phyloP scores from a whole-genome alignment of 768 basidiomycete genomes.

The Phaeotremella fagi region DNA sequence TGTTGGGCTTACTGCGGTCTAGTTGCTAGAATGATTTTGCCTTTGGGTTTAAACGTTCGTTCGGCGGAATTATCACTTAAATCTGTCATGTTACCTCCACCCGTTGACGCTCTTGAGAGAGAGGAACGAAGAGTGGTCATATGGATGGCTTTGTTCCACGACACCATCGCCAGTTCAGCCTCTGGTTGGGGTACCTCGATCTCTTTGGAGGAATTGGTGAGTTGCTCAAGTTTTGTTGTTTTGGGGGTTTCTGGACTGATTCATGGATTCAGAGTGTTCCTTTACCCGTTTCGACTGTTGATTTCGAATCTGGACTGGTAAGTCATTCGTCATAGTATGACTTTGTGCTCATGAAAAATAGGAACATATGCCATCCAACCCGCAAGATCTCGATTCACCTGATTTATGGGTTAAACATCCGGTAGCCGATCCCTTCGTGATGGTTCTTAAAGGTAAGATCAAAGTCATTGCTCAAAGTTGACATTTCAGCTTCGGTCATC shows the following conservation, averaged over 20 bases:
- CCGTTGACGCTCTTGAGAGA: slow-evolving; percentile 40
- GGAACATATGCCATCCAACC: slow-evolving; percentile 28
- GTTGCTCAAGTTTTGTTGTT: neutral
- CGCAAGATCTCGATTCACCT: slow-evolving; percentile 39
- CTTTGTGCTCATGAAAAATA: neutral
- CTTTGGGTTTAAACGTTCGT: slow-evolving; percentile 38
- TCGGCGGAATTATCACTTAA: slow-evolving; percentile 38
- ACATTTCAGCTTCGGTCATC: slow-evolving; percentile 19
- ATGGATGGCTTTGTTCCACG: slow-evolving; percentile 46
- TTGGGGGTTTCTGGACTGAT: slow-evolving; percentile 3
- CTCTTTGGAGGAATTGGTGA: slow-evolving; percentile 41
- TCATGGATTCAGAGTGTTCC: slow-evolving; percentile 18
- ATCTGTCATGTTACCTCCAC: slow-evolving; percentile 38
- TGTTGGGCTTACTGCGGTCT: slow-evolving; percentile 42
- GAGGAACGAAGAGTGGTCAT: slow-evolving; percentile 40
- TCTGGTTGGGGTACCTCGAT: slow-evolving; percentile 45
- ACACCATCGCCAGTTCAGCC: slow-evolving; percentile 35
- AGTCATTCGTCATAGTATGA: neutral
- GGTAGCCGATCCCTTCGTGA: slow-evolving; percentile 34
- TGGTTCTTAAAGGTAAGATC: slow-evolving; percentile 25
- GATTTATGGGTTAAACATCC: slow-evolving; percentile 42
- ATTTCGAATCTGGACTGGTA: slow-evolving; percentile 24
- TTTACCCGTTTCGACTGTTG: slow-evolving; percentile 27
- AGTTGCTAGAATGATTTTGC: slow-evolving; percentile 38
- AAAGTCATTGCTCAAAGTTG: neutral